These are phyloP conservation scores for Diplodia corticola DNA, from an alignment of 2,329 filamentous ascomycete species.

Conservation along the genomic window DNA sequence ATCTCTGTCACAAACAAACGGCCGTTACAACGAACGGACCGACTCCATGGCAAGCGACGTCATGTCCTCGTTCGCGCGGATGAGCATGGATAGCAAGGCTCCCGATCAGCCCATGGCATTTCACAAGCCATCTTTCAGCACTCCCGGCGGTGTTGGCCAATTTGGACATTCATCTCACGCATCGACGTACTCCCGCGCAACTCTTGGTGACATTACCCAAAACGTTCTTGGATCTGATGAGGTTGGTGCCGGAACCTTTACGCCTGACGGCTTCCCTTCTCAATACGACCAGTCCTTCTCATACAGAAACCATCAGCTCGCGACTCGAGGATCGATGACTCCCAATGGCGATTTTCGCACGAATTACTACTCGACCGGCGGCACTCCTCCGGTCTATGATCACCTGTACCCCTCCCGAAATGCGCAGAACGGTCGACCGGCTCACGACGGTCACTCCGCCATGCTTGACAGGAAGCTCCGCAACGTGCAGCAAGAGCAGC, in stretches of 20 bases:
- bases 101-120: conserved; percentile 35
- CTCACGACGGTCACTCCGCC: conserved; percentile 46
- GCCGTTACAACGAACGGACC: conserved; percentile 42
- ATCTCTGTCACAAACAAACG: conserved; percentile 52
- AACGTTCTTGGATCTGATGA: conserved; percentile 29
- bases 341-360: conserved; percentile 49
- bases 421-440: conserved; percentile 36
- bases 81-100: conserved; percentile 37
- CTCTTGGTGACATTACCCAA: conserved; percentile 31
- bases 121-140: conserved; percentile 38
- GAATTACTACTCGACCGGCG: conserved; percentile 49
- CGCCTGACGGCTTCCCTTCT: conserved; percentile 38
- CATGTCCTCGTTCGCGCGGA: conserved; percentile 36
- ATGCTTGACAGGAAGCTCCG: conserved; percentile 53
- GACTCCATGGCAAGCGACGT: conserved; percentile 42
- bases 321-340: conserved; percentile 42
- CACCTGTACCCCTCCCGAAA: conserved; percentile 45
- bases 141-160: conserved; percentile 30
- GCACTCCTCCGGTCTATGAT: conserved; percentile 48
- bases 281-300: conserved; percentile 40
- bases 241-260: conserved; percentile 33
- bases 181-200: conserved; percentile 7
- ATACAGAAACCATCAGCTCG: conserved; percentile 43
- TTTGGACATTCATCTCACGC: conserved; percentile 27
- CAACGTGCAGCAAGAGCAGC: conserved; percentile 48